A percentile compares a stretch with the other conserved stretches of the same genome.
These are phyloP conservation scores for Rutstroemia sp. DNA, from an alignment of 2,329 filamentous ascomycete genomes.

Conservation along the genomic window DNA sequence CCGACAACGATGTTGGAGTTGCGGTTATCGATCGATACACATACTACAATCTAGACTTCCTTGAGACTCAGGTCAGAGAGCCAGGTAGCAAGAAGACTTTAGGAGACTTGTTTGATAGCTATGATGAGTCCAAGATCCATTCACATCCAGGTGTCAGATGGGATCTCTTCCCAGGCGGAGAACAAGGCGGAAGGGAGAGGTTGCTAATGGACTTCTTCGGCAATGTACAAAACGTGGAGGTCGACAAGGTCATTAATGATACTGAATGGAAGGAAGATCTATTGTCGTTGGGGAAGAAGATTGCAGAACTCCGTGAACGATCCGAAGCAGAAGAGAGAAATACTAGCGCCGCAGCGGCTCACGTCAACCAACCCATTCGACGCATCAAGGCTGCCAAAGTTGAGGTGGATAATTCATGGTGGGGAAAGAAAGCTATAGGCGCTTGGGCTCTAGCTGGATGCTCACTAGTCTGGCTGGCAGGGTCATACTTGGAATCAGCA, in stretches of 20 bases:
- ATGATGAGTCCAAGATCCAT: slow-evolving; percentile 91
- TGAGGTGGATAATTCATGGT: slow-evolving; percentile 59
- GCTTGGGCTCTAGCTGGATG: slow-evolving; percentile 55
- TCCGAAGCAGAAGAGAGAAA: slow-evolving; percentile 28
- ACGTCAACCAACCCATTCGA: slow-evolving; percentile 13
- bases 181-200: slow-evolving; percentile 66
- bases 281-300: slow-evolving; percentile 63
- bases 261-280: slow-evolving; percentile 64
- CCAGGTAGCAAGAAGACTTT: slow-evolving; percentile 82
- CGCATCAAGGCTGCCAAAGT: slow-evolving; percentile 49
- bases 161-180: slow-evolving; percentile 87
- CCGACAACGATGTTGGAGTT: slow-evolving; percentile 95
- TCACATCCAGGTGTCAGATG: slow-evolving; percentile 86
- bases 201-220: slow-evolving; percentile 96
- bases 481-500: slow-evolving; percentile 39
- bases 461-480: slow-evolving; percentile 49
- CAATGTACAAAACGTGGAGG: slow-evolving; percentile 94
- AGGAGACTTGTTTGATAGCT: slow-evolving; percentile 92
- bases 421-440: slow-evolving; percentile 57
- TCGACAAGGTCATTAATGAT: slow-evolving; percentile 49
- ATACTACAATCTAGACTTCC: slow-evolving; percentile 96
- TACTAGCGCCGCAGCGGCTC: slow-evolving; percentile 15
- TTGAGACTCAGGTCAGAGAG: slow-evolving; percentile 83
- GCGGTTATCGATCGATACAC: slow-evolving; percentile 98
- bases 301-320: slow-evolving; percentile 42